Conservation (phyloP, 306 rosid genomes). For the Cicer arietinum region DNA sequence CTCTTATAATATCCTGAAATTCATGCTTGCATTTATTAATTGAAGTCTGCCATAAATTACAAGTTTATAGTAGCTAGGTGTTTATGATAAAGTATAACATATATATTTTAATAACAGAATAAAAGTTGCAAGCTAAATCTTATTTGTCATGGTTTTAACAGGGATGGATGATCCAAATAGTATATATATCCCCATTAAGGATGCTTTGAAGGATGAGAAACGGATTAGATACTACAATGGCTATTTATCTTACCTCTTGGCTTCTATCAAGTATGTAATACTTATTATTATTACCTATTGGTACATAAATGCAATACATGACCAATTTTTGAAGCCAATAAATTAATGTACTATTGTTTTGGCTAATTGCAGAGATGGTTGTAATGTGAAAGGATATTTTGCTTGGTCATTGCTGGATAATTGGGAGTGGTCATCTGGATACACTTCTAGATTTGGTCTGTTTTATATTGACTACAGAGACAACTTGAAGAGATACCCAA, state of each 20-base stretch:
- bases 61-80: neutral
- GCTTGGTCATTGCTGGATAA: constrained; percentile 92
- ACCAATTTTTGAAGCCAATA: neutral
- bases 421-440: constrained; percentile 96
- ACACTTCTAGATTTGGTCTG: constrained; percentile 79
- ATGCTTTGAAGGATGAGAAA: constrained; percentile 82
- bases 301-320: neutral
- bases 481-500: constrained; percentile 89
- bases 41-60: constrained; percentile 11
- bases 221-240: constrained; percentile 74
- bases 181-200: constrained; percentile 52
- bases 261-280: constrained; percentile 56
- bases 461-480: constrained; percentile 76
- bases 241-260: constrained; percentile 66
- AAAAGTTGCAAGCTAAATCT: constrained; percentile 34
- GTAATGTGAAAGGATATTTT: constrained; percentile 95
- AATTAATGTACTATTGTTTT: constrained; percentile 30
- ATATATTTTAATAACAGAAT: neutral
- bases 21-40: constrained; percentile 5
- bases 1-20: neutral
- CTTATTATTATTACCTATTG: neutral
- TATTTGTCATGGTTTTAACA: constrained; percentile 38
- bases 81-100: neutral
- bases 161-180: constrained; percentile 95
- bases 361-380: constrained; percentile 74